Conservation (phyloP, 2,329 filamentous ascomycete genomes). For the Periconia macrospinosa region DNA sequence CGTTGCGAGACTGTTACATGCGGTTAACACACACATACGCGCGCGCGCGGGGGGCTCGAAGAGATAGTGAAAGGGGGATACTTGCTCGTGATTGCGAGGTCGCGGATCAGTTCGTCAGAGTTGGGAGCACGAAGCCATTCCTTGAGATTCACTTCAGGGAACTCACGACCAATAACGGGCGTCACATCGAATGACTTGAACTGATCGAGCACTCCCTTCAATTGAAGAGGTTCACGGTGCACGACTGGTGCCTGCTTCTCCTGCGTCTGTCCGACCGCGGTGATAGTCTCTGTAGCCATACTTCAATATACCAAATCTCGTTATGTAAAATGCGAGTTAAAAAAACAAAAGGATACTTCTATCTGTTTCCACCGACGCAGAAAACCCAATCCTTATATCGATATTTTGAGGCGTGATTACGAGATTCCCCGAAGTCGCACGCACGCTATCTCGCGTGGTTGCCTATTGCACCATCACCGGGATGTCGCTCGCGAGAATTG, state of each 20-base stretch:
- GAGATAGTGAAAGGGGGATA: neutral
- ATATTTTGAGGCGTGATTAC: neutral
- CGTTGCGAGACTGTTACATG: constrained; percentile 51
- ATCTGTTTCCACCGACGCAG: too few species aligned
- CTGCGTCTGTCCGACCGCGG: constrained; percentile 7
- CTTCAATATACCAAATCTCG: neutral
- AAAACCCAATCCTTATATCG: neutral
- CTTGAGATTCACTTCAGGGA: constrained; percentile 57
- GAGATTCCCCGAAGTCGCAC: neutral
- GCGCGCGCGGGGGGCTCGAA: neutral
- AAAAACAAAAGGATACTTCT: too few species aligned
- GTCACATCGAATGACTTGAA: constrained; percentile 63
- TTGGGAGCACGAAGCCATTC: constrained; percentile 67
- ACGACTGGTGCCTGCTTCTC: constrained; percentile 9
- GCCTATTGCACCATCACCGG: constrained; percentile 17
- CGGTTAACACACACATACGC: too few species aligned
- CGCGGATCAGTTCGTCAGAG: constrained; percentile 65
- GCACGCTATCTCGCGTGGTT: neutral
- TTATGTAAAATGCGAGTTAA: too few species aligned
- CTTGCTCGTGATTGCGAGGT: constrained; percentile 56
- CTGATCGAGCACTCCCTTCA: constrained; percentile 54
- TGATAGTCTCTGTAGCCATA: constrained; percentile 22
- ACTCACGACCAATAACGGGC: constrained; percentile 65
- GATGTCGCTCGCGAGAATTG: constrained; percentile 4
- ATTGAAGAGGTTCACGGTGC: constrained; percentile 34